Conservation (phyloP, 1,284 basidiomycete species). For the Jaminaea rosea region DNA sequence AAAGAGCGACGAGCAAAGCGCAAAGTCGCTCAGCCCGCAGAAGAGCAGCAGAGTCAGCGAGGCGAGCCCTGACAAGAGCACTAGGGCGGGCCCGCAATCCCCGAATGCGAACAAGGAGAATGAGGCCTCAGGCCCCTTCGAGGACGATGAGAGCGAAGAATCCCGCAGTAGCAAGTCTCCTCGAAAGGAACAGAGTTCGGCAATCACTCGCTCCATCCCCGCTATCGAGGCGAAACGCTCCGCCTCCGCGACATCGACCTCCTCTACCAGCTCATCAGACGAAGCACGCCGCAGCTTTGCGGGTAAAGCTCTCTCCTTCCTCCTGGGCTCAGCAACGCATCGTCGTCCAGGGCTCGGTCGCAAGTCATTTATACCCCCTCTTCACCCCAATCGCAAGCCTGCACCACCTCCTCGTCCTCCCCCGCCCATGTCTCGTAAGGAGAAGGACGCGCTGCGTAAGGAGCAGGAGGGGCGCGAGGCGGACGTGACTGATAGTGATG, state of each 20-base stretch:
- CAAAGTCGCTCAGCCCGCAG: no score
- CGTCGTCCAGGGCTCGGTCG: background rate
- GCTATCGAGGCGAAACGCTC: background rate
- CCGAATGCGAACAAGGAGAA: no score
- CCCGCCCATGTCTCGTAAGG: background rate
- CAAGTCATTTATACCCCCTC: background rate
- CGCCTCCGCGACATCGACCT: background rate
- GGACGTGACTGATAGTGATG: constrained; percentile 7
- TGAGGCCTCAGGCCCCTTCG: background rate
- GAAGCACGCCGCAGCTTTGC: background rate
- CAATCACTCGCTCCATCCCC: background rate
- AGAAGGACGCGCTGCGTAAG: constrained; percentile 3
- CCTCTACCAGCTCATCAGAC: background rate
- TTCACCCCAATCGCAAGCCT: background rate
- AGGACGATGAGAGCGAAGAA: no score
- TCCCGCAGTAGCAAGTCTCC: no score
- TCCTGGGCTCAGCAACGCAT: background rate
- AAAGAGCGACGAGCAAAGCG: no score
- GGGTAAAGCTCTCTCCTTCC: background rate
- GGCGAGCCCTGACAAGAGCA: no score
- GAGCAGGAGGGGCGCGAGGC: constrained; percentile 11
- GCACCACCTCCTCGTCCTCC: background rate
- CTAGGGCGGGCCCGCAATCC: no score
- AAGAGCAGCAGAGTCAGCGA: no score
- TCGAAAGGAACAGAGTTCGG: no score